These are phyloP conservation scores for Diplodia sapinea DNA, from an alignment of 2,329 filamentous ascomycete genomes.

Conservation along the genomic window DNA sequence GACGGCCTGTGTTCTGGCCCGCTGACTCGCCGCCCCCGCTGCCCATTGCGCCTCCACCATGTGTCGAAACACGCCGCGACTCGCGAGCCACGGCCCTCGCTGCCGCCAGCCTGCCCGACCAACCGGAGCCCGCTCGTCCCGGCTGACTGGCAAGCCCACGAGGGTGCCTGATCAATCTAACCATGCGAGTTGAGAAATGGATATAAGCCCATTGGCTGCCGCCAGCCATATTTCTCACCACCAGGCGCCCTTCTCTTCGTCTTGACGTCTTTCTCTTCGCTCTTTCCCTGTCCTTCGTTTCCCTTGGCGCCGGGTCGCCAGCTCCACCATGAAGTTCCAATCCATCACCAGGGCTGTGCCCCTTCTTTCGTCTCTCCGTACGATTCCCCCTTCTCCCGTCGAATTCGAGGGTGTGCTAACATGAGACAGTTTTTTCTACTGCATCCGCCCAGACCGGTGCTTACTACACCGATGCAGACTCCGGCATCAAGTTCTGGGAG, in stretches of 20 bases:
- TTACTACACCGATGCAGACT: conserved; percentile 22
- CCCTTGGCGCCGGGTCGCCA: conserved; percentile 30
- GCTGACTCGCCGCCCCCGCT: conserved; percentile 3
- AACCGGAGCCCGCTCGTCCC: not conserved
- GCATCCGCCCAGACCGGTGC: conserved; percentile 40
- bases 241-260: conserved; percentile 30
- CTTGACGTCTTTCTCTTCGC: conserved; percentile 23
- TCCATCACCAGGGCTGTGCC: conserved; percentile 44
- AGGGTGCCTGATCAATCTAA: conserved; percentile 1
- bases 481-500: conserved; percentile 33
- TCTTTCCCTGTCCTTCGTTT: conserved; percentile 20
- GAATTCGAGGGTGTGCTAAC: conserved; percentile 32
- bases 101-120: not conserved
- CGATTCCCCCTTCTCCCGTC: not conserved
- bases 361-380: conserved; percentile 47
- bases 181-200: not conserved
- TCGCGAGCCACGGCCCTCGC: conserved; percentile 19
- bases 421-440: conserved; percentile 36
- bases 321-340: conserved; percentile 43
- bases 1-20: not conserved
- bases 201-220: conserved; percentile 24
- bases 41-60: not conserved
- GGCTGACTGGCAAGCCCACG: not conserved
- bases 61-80: conserved; percentile 16
- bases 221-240: conserved; percentile 4